Conservation (phyloP, 2,329 filamentous ascomycete species). For the Fusarium protoensiforme region DNA sequence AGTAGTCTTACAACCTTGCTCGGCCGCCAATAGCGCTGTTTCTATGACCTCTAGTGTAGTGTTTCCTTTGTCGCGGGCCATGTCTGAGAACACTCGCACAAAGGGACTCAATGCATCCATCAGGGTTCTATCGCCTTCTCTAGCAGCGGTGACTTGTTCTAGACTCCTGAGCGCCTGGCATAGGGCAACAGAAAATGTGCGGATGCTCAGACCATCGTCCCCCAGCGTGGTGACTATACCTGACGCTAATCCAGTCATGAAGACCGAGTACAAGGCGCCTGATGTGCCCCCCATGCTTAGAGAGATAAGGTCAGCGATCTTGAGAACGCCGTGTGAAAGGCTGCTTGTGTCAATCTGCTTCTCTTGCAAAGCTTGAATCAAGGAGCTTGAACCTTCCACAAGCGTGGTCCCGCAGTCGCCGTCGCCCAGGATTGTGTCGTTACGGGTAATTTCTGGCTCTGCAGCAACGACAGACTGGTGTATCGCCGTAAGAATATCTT, state of each 20-base stretch:
- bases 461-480: background rate
- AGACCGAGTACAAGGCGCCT: conserved; percentile 2
- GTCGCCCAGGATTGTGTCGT: conserved; percentile 7
- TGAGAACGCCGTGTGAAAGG: conserved; percentile 5
- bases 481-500: background rate
- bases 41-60: background rate
- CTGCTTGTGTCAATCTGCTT: background rate
- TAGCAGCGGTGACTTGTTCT: conserved; percentile 1
- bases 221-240: background rate
- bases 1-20: background rate
- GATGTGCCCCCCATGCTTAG: conserved; percentile 11
- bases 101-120: conserved; percentile 12
- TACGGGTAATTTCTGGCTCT: conserved; percentile 7
- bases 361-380: background rate
- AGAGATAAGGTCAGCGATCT: background rate
- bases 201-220: background rate
- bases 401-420: conserved; percentile 13
- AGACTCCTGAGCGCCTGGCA: background rate
- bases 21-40: background rate
- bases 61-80: background rate
- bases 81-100: background rate
- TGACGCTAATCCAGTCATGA: background rate
- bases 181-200: background rate
- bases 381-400: background rate
- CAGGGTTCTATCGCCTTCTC: conserved; percentile 9